Base-by-base conservation (phyloP, 2,329 filamentous ascomycete species). In the Aaosphaeria pasadenensis region DNA sequence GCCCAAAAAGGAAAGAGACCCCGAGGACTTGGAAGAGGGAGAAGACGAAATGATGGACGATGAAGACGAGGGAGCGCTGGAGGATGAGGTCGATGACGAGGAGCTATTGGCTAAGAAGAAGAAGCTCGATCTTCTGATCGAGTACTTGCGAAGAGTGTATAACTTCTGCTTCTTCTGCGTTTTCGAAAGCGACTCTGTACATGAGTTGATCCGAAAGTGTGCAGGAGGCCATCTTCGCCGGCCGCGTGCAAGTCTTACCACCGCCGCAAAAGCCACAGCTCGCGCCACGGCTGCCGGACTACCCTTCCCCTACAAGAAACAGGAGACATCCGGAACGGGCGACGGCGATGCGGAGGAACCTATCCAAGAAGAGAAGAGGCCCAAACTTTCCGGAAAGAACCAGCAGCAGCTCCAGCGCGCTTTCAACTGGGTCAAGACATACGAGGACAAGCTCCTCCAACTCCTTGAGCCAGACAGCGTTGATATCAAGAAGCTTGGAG, bases 161-260 rank as follows among this genome's bases (percentile, higher is more conserved):
- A 96, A 94, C 73, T 97, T 99, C 74, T 99, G 94, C 76, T 96
- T 99, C 78, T 99, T 97, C 77, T 99, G 94, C 69, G 95, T 99
- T 5, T 97, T 99, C 59, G 94, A 99, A 73, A 94, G 91, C 64
- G 94, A 99, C 70, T 97, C 92, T 0, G 86, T 97, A 24, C 94
- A 99, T 64, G 94, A 99, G 73, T 78, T 99, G 56, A 91, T 89
- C 38, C 85, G 94, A 50, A 97, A 99, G 73, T 99, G 94, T 61
- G 91, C 94, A 29, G 94, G 94, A 39, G 94, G 94, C n/a, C 94
- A 99, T 77, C 83, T 99, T 52, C 89, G 94, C 53, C 86, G 94
- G 43, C 94, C 94, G 36, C 83, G 91, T 48, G 88, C 88, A 61
- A 95, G 90, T 33, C 79, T 97, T 32, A 94, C 88, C 4, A 87